Evolutionary conservation across 805 yeast species (phyloP), one percentile per base, ranked within the genome.

Genomic region (Kluyveromyces wickerhamii): DNA sequence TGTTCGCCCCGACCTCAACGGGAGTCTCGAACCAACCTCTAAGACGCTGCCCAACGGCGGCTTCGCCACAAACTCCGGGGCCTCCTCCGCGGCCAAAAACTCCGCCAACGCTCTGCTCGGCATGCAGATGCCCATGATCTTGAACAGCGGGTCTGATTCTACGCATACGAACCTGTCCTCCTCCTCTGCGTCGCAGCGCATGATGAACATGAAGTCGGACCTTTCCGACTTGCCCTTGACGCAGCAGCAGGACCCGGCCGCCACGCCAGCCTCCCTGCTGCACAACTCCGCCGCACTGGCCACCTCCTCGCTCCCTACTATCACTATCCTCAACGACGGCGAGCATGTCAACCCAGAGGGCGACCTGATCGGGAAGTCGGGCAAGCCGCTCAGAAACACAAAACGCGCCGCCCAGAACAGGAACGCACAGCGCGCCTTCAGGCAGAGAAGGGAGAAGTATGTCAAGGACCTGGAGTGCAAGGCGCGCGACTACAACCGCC

Each of bases 381-480:
- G 55, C 5, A 52, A 52, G 37, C 39, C 45, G 7, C 32, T 52
- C 28, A 40, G 51, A 16, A 71, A 68, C 37, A 74, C 92, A 26
- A 85, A 84, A 57, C 74, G 96, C 43, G 96, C 96, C 2, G 87
- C 80, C 7, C 96, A 88, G 60, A 88, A 88, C 64, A 68, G 96
- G 51, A 78, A 75, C 41, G 96, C 96, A 4, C 96, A 88, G 62
- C 74, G 84, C 46, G 95, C 95, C 7, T 88, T 87, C 62, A 72
- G 96, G 52, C 78, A 77, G 53, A 71, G 96, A 41, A 79, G 83
- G 53, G 95, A 87, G 49, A 71, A 74, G 38, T 79, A 85, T 50
- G 76, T 88, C 44, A 80, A 77, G 57, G 89, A 85, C 32, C 66
- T 88, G 38, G 95, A 88, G 60, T 58, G 65, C 23, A 77, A 78